Evolutionary conservation across 1,284 basidiomycete species (phyloP), one percentile per base, ranked within the genome.

Genomic region (Ustilago lituana): DNA sequence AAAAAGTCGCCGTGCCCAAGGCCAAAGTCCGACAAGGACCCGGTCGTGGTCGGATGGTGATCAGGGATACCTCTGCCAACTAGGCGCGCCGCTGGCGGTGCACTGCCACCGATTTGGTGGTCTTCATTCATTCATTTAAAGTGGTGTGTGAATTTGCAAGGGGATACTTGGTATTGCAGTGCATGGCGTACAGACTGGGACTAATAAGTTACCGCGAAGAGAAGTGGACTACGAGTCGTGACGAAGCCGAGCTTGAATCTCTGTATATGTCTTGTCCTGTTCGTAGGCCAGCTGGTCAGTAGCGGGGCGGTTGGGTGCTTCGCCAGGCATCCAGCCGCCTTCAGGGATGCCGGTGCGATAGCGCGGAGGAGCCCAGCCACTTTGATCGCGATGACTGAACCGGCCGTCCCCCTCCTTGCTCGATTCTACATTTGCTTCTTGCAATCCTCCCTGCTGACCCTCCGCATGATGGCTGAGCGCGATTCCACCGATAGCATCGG

Each of bases 281-380:
- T 65, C 62, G 27, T 71, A 62, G 7, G 47, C 52, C 10, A 62
- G 17, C 14, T 37, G 15, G 38, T 71, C 58, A 8, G 45, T 44
- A 0, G 62, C 68, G 12, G 69, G 69, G 3, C 41, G 41, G 35
- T 67, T 72, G 12, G 69, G 55, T 20, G 55, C 53, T 41, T 74
- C 71, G 15, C 56, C 72, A 3, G 46, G 9, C 19, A 61, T 47
- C 66, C 73, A 70, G 2, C 73, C 73, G 15, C 67, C 66, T 14
- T 56, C 44, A 3, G 61, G 69, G 1, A 49, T 22, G 38, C 64
- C 59, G 0, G 56, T 40, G 23, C 44, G 17, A 46, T 80, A 80
- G 5, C 78, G 70, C 0, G 70, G 59, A 6, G 71, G 61, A 17
- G 78, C 75, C 78, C 78, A 80, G 17, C 78, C 78, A 6, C 52